Evolutionary conservation across 345 rosid genomes (phyloP).

Genomic region (Eucalyptus urophylla): DNA sequence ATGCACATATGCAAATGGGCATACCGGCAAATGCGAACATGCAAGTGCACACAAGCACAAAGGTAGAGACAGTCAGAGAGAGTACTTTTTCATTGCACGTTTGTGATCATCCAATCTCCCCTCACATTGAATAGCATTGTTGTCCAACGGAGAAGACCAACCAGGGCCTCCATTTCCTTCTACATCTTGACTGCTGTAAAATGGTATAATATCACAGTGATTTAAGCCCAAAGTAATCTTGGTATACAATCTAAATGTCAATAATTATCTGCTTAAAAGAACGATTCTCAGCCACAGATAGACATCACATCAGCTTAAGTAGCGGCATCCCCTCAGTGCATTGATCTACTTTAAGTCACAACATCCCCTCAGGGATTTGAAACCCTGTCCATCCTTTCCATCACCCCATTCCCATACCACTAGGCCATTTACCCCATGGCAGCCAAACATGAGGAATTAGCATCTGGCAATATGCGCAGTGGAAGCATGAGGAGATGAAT

Average conservation of each 20-base stretch:
- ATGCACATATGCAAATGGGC: neutral
- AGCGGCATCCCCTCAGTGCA: neutral
- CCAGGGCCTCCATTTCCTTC: conserved; percentile 23
- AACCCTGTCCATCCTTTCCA: neutral
- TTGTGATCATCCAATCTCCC: conserved; percentile 22
- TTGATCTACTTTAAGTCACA: neutral
- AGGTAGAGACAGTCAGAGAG: neutral
- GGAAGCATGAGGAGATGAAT: neutral
- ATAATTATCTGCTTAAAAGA: neutral
- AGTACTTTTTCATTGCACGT: conserved; percentile 43
- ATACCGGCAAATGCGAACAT: neutral
- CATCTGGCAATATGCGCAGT: neutral
- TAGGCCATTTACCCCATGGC: neutral
- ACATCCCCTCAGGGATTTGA: neutral
- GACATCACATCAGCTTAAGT: neutral
- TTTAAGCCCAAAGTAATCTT: neutral
- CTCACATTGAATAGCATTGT: conserved; percentile 10
- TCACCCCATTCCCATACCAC: neutral
- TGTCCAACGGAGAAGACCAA: conserved; percentile 14
- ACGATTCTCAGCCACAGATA: neutral
- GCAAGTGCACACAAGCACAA: neutral
- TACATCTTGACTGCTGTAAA: conserved; percentile 22
- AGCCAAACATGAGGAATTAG: neutral
- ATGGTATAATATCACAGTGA: neutral
- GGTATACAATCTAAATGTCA: neutral